Conservation (phyloP, 768 basidiomycete species). For the Amanita fuliginea region DNA sequence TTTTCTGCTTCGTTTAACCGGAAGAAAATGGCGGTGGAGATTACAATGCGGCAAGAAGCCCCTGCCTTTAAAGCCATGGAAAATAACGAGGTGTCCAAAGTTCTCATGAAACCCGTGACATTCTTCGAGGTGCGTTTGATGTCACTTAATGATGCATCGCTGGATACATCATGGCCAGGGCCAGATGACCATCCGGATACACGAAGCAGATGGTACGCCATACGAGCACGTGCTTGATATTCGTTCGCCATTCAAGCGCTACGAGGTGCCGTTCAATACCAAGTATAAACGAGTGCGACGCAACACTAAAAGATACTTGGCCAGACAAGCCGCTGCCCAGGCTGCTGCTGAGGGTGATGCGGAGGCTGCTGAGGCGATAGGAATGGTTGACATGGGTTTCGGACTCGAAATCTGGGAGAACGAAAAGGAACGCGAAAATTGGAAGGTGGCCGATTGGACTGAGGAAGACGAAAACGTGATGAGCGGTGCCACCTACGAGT, state of each 20-base stretch:
- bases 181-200: constrained; percentile 97
- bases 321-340: constrained; percentile 85
- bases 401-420: constrained; percentile 95
- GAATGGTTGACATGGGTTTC: constrained; percentile 90
- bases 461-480: constrained; percentile 92
- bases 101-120: constrained; percentile 69
- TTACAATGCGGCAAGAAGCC: constrained; percentile 83
- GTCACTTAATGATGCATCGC: neutral
- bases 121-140: constrained; percentile 65
- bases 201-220: constrained; percentile 98
- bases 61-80: constrained; percentile 68
- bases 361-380: constrained; percentile 89
- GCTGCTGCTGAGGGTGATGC: constrained; percentile 88
- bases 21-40: constrained; percentile 97
- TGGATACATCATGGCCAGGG: constrained; percentile 39
- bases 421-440: constrained; percentile 82
- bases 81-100: constrained; percentile 53
- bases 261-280: constrained; percentile 96
- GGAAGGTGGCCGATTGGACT: constrained; percentile 97
- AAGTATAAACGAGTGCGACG: constrained; percentile 95
- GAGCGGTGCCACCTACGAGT: constrained; percentile 96
- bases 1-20: constrained; percentile 90
- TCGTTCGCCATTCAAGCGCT: constrained; percentile 77
- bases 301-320: constrained; percentile 92
- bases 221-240: constrained; percentile 98